These are phyloP conservation scores for Pisolithus thermaeus DNA, from an alignment of 1,284 basidiomycete genomes.

Conservation along the genomic window DNA sequence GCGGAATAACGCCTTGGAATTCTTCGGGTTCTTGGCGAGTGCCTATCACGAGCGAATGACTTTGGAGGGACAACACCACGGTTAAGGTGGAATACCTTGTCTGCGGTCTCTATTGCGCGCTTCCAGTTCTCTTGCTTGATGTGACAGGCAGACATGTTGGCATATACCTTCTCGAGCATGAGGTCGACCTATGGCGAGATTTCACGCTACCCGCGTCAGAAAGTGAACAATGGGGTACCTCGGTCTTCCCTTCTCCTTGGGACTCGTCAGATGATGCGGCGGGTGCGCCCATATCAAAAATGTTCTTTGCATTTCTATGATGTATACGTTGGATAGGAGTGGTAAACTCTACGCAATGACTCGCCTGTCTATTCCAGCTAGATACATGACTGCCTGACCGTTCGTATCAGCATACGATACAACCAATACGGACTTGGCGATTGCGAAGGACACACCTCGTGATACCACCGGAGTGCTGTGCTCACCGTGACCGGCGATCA, in stretches of 20 bases:
- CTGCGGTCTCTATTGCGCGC: conserved; percentile 67
- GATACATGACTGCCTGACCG: conserved; percentile 56
- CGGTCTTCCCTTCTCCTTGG: conserved; percentile 44
- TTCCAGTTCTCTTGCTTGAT: conserved; percentile 72
- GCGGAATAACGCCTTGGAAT: conserved; percentile 71
- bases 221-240: conserved; percentile 30
- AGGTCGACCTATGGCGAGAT: conserved; percentile 51
- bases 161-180: conserved; percentile 72
- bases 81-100: conserved; percentile 46
- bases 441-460: conserved; percentile 42
- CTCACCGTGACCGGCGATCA: conserved; percentile 1
- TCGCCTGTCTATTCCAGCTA: conserved; percentile 69
- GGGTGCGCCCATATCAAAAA: conserved; percentile 34
- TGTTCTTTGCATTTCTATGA: conserved; percentile 45
- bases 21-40: conserved; percentile 63
- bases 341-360: conserved; percentile 1
- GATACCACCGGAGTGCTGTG: conserved; percentile 59
- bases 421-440: neutral
- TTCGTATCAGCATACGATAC: neutral
- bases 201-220: neutral
- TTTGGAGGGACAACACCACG: neutral
- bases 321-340: neutral
- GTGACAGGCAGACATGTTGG: conserved; percentile 77
- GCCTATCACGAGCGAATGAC: conserved; percentile 28
- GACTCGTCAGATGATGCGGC: conserved; percentile 21